Evolutionary conservation across 75 land plant genomes (phyloP), one percentile per base, ranked within the genome.

Genomic region (Ceratopteris richardii): DNA sequence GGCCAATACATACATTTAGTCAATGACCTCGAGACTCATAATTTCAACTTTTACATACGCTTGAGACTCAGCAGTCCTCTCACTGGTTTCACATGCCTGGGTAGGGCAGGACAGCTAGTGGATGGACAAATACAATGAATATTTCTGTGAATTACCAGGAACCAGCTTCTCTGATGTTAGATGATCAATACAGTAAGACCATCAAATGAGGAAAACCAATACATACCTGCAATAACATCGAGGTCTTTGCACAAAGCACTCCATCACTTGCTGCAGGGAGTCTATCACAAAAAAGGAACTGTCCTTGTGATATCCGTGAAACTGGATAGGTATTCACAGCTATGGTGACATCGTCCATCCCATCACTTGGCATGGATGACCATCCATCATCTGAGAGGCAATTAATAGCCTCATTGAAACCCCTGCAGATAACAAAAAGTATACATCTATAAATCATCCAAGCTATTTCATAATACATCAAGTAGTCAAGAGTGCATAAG

Each of bases 341-440:
- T 30, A 93, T 79, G n/a, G 87, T 88, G 9, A 95, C 92, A 66
- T 95, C 96, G 18, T 95, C 99, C 66, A 74, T 59, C 29, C 99
- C 96, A 74, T 95, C 97, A 80, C 69, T 80, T 21, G 53, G 68
- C 81, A 86, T 31, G 13, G 82, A 46, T n/a, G 91, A 75, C 99
- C 99, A 95, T n/a, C 99, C 99, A 78, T 95, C 99, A 73, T 95
- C 99, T 21, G 66, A 50, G 63, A 95, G 90, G 6, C 97, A 97
- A 82, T 90, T 95, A 0, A 95, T 78, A 27, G 99, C 99, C 66
- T 95, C 92, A 78, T 95, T 95, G 61, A 95, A 95, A 1, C 99
- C 99, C 75, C 99, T 95, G 75, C 51, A 65, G 37, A 29, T 2
- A 21, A 21, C 23, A 23, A 29, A 54, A 9, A 57, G 31, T 0